phyloP scores from a whole-genome alignment of 2,329 filamentous ascomycete species.

The Biscogniauxia sp. region DNA sequence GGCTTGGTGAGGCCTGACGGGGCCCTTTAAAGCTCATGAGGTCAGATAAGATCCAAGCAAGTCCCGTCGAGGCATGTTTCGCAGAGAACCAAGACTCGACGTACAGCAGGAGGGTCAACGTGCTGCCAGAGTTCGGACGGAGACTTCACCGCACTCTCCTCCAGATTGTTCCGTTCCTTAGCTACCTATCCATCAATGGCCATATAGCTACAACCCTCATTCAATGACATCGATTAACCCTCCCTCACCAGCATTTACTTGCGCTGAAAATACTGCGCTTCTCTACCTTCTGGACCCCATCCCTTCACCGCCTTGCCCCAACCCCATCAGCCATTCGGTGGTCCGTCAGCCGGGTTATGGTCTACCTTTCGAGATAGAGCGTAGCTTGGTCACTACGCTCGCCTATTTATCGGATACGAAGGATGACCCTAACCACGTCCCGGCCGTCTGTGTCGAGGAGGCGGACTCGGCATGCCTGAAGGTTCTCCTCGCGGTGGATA shows the following conservation, averaged over 20 bases:
- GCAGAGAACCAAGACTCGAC: background rate
- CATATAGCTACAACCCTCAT: background rate
- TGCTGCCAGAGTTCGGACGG: background rate
- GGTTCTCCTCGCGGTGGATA: slow-evolving; percentile 35
- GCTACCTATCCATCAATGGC: background rate
- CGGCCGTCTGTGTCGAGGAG: slow-evolving; percentile 35
- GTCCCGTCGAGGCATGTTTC: background rate
- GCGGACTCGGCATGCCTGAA: slow-evolving; percentile 17
- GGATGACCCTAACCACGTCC: slow-evolving; percentile 32
- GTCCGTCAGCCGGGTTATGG: slow-evolving; percentile 14
- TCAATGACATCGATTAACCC: background rate
- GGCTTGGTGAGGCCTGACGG: background rate
- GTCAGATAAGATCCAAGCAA: background rate
- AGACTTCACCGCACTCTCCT: background rate
- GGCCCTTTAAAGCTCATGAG: background rate
- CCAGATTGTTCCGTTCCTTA: background rate
- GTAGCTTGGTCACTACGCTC: slow-evolving; percentile 27
- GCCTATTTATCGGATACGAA: slow-evolving; percentile 34
- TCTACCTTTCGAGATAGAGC: slow-evolving; percentile 34
- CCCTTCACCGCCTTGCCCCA: background rate
- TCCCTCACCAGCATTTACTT: background rate
- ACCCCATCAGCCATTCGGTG: background rate
- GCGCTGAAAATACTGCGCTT: background rate
- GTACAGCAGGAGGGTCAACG: background rate
- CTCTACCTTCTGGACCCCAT: background rate